These are phyloP conservation scores for Castanea mollissima DNA, from an alignment of 306 rosid species.

Conservation along the genomic window DNA sequence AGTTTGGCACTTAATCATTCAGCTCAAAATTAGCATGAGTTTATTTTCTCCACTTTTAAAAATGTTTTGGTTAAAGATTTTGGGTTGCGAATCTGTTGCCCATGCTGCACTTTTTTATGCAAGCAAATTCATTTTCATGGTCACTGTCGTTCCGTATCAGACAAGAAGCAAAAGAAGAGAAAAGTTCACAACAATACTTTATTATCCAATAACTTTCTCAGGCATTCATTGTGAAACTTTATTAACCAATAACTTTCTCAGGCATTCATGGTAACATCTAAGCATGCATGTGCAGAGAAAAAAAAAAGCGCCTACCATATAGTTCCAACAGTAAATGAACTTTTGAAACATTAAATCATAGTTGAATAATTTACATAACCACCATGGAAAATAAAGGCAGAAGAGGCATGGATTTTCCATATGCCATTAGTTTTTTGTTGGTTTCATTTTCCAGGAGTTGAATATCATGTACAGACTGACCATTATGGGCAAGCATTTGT, in stretches of 20 bases:
- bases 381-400: conserved; percentile 30
- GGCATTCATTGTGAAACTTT: neutral
- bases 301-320: neutral
- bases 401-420: conserved; percentile 34
- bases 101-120: too few relatives aligned
- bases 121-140: too few relatives aligned
- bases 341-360: conserved; percentile 37
- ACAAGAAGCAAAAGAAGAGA: neutral
- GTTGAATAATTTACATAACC: conserved; percentile 45
- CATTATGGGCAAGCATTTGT: conserved; percentile 17
- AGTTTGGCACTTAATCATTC: too few relatives aligned
- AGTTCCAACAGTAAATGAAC: conserved; percentile 11
- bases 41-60: too few relatives aligned
- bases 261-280: neutral
- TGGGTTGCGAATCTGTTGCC: too few relatives aligned
- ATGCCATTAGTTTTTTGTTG: conserved; percentile 35
- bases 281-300: neutral
- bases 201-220: neutral
- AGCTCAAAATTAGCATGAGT: too few relatives aligned
- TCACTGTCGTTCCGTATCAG: too few relatives aligned
- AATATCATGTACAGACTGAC: conserved; percentile 48
- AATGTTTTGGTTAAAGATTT: too few relatives aligned
- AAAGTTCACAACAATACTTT: neutral
- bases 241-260: neutral
- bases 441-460: conserved; percentile 35